Percentiles rank a stretch among this genome's conserved stretches.
Conservation (phyloP, 2,329 filamentous ascomycete genomes). For the Ascochyta viciae-villosae region DNA sequence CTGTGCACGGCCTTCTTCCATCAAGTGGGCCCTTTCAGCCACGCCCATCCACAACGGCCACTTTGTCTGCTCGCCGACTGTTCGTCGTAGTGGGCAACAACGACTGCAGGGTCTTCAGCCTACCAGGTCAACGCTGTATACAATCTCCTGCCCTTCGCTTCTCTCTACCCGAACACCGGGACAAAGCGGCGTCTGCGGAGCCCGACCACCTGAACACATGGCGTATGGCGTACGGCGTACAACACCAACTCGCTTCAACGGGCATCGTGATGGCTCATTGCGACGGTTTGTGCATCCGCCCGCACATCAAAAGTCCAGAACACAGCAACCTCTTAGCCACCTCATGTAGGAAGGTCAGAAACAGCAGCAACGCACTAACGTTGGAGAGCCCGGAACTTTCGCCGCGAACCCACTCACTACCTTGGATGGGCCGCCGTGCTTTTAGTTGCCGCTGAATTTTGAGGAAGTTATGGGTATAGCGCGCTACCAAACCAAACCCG, state of each 20-base stretch:
- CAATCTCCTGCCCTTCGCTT: conserved; percentile 13
- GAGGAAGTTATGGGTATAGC: conserved; percentile 20
- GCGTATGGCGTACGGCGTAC: neutral
- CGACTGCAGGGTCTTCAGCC: conserved; percentile 31
- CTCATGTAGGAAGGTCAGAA: conserved; percentile 23
- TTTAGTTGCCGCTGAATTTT: conserved; percentile 25
- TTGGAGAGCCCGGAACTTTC: conserved; percentile 1
- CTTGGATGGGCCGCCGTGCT: conserved; percentile 7
- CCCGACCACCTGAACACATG: neutral
- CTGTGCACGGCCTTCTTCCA: conserved; percentile 24
- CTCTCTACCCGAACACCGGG: conserved; percentile 14
- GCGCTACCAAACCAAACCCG: conserved; percentile 20
- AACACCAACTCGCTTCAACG: neutral
- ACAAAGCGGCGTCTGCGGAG: conserved; percentile 24
- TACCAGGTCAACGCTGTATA: conserved; percentile 1
- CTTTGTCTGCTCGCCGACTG: conserved; percentile 15
- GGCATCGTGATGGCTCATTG: conserved; percentile 8
- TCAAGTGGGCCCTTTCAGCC: conserved; percentile 16
- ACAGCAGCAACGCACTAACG: conserved; percentile 5
- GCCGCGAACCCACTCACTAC: conserved; percentile 2
- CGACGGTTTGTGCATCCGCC: neutral
- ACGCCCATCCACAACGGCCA: conserved; percentile 17
- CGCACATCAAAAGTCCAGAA: conserved; percentile 20
- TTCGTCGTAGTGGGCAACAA: conserved; percentile 18
- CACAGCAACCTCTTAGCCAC: conserved; percentile 14